These are phyloP conservation scores for Stentor roeselii DNA, from an alignment of 73 alveolate genomes.

Conservation along the genomic window DNA sequence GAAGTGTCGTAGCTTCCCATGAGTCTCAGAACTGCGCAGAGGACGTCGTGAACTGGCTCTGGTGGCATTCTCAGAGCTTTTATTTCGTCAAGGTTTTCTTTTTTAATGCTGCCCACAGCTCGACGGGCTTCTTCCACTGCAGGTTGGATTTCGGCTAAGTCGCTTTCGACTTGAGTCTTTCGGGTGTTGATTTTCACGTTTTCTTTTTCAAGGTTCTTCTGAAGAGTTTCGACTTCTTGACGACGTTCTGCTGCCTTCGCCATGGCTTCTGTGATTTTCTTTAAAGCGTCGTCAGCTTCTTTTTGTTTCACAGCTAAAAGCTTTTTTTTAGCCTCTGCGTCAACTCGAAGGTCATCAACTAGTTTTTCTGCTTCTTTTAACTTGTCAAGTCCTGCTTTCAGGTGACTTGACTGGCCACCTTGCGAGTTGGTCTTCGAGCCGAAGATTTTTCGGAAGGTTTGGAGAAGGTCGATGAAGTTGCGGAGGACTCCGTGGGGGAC, in stretches of 20 bases:
- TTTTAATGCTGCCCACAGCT: slow-evolving; percentile 84
- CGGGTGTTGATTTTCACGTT: slow-evolving; percentile 56
- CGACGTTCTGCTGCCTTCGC: slow-evolving; percentile 80
- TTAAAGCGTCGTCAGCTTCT: slow-evolving; percentile 95
- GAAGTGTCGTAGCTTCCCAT: slow-evolving; percentile 86
- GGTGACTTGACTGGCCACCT: slow-evolving; percentile 93
- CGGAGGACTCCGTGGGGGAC: slow-evolving; percentile 63
- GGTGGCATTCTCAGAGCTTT: slow-evolving; percentile 94
- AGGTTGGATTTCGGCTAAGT: slow-evolving; percentile 88
- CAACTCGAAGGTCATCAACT: slow-evolving; percentile 83
- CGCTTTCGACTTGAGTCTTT: slow-evolving; percentile 65
- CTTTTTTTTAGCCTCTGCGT: slow-evolving; percentile 86
- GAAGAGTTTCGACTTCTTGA: slow-evolving; percentile 62
- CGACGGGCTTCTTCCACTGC: slow-evolving; percentile 85
- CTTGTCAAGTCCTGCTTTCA: slow-evolving; percentile 94
- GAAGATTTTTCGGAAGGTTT: slow-evolving; percentile 52
- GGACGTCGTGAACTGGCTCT: slow-evolving; percentile 92
- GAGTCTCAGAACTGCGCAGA: slow-evolving; percentile 88
- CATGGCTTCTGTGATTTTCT: slow-evolving; percentile 93
- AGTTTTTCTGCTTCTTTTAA: slow-evolving; percentile 95
- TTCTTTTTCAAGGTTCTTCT: slow-evolving; percentile 64
- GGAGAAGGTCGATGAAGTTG: slow-evolving; percentile 53
- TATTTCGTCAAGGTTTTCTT: slow-evolving; percentile 85
- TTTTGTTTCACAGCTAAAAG: slow-evolving; percentile 77
- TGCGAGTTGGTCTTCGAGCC: slow-evolving; percentile 77